Evolutionary conservation across 495 filamentous ascomycete species (phyloP), one percentile per base, ranked within the genome.

Genomic region (Neurospora intermedia): DNA sequence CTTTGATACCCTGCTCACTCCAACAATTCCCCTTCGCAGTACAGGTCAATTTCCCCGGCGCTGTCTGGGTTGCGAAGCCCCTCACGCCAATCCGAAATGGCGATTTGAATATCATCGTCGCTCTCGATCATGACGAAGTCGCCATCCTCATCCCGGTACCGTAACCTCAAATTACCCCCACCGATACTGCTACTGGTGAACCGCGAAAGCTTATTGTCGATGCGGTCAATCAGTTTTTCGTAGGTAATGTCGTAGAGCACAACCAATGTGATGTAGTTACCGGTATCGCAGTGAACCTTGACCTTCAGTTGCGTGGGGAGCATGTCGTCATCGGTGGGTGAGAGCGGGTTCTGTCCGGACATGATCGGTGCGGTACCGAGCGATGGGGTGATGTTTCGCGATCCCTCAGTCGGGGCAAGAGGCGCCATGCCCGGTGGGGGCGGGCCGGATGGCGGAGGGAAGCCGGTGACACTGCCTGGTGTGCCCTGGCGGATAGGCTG

Each of bases 31-130:
- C 83, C 82, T 42, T 86, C 81, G 78, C 86, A 88, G 79, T 85
- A 94, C 15, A 97, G 88, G 79, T 94, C 91, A 76, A 97, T 96
- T 84, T 97, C 94, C 70, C 91, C 92, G 62, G 94, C 88, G 73
- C 85, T 82, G 71, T 86, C 85, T 73, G 89, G 87, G 79, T 87
- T 86, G 23, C 88, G 88, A 75, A 91, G 87, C 74, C 90, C 88
- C 74, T 96, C 93, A 71, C 91, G 89, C 91, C 93, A 97, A 75
- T 94, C 94, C 81, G 94, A 89, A 78, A 98, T 98, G 20, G 96
- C 96, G 66, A 93, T 91, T 75, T 94, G 92, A 31, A 99, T 95
- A 72, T 97, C 96, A 76, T 99, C 96, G 76, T 99, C 95, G 71
- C 91, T 93, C 78, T 94, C 90, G 75, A 99, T 98, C 20, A 89